Base-by-base conservation (phyloP, 805 yeast species). In the Candida dendrica region DNA sequence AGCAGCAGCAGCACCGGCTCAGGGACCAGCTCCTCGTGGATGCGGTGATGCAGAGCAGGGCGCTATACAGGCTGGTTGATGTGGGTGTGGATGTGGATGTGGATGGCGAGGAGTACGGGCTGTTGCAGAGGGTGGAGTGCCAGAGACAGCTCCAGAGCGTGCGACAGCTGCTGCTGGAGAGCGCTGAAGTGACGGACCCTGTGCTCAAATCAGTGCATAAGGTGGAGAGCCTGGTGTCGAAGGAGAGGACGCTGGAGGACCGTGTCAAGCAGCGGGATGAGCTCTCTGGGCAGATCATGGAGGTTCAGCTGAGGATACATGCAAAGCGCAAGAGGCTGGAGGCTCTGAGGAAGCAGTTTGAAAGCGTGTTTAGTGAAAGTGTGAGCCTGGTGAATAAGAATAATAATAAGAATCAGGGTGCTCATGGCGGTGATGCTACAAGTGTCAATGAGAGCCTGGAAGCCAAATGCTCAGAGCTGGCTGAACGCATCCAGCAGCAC, bases 151-250 rank as follows among this genome's bases (percentile, higher is more conserved):
- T 37, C 17, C 35, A 40, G n/a, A 33, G 41, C 2, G 15, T 30
- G 18, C 35, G 38, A 31, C 14, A 20, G 18, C 14, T 31, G 31
- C 24, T 42, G 3, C n/a, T 38, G 29, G 35, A 38, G 3, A 16
- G 40, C 3, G 39, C 42, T 18, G 42, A 45, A 8, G 47, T 45
- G 3, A 50, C 53, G 2, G 17, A 48, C 0, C 57, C 60, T 1
- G 9, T 51, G 2, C 41, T 56, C 19, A 41, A 53, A 38, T 47
- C 59, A 2, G 42, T 57, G 3, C 61, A 39, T 34, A 36, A 39
- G 13, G 38, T 34, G 14, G 38, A 39, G 18, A 37, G 34, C 3
- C 20, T 39, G 2, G 33, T 36, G 3, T 34, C 38, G 4, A 39
- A 34, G 27, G 38, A 39, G 15, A 27, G 30, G n/a, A 11, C 30